A percentile compares a stretch with the other conserved stretches of the same genome.
Evolutionary conservation across 495 filamentous ascomycete species (phyloP).

Genomic region (Neurospora sp.): DNA sequence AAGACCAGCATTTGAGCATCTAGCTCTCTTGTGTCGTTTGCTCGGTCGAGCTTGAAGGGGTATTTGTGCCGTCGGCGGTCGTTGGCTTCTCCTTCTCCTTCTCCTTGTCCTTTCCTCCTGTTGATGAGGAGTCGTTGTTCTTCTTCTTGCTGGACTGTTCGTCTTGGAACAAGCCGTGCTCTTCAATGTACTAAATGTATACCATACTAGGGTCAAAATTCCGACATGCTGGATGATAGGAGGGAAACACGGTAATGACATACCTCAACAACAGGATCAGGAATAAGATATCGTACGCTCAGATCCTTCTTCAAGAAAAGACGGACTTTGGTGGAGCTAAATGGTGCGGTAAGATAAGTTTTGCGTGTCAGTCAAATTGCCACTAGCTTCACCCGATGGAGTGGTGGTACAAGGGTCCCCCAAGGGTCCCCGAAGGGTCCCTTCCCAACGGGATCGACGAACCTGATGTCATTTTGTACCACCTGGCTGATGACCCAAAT

Average conservation of each 20-base stretch:
- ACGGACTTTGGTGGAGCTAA: conserved; percentile 71
- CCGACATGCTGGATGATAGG: conserved; percentile 33
- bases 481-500: conserved; percentile 84
- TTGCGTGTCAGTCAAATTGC: background rate
- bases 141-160: conserved; percentile 31
- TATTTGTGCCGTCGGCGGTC: background rate
- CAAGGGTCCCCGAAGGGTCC: background rate
- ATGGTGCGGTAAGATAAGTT: background rate
- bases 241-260: conserved; percentile 5
- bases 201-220: conserved; percentile 19
- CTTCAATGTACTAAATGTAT: conserved; percentile 68
- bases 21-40: background rate
- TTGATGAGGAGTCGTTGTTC: conserved; percentile 18
- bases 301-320: conserved; percentile 74
- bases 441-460: background rate
- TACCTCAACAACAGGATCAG: conserved; percentile 17
- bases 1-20: background rate
- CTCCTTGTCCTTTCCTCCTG: conserved; percentile 24
- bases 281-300: conserved; percentile 47
- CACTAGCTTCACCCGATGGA: background rate
- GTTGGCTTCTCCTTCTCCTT: conserved; percentile 16
- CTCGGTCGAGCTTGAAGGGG: background rate
- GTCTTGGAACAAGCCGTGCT: conserved; percentile 63
- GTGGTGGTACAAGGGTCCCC: background rate
- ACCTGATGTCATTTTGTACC: conserved; percentile 76